Conservation (phyloP, 371 early-diverging fungal genomes). For the Lichtheimia corymbifera region DNA sequence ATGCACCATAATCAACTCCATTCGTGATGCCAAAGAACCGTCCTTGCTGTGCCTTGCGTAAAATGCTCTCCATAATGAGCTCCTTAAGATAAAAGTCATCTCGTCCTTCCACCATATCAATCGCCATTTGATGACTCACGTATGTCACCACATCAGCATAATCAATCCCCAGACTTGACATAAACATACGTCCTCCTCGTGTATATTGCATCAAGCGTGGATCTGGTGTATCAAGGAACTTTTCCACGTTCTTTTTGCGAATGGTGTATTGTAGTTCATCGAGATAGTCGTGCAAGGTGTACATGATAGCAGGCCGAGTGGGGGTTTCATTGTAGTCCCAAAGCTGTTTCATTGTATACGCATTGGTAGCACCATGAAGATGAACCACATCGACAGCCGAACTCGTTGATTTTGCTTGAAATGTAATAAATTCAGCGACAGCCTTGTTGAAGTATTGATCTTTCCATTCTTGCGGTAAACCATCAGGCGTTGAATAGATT, state of each 20-base stretch:
- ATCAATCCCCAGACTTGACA: slow-evolving; percentile 60
- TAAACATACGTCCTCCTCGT: slow-evolving; percentile 59
- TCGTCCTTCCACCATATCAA: slow-evolving; percentile 60
- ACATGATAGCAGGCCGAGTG: slow-evolving; percentile 58
- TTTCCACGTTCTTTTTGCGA: slow-evolving; percentile 48
- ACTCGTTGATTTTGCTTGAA: slow-evolving; percentile 53
- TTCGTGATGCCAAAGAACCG: slow-evolving; percentile 62
- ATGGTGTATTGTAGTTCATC: slow-evolving; percentile 63
- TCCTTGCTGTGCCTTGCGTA: slow-evolving; percentile 48
- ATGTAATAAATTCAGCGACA: slow-evolving; percentile 56
- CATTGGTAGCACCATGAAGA: slow-evolving; percentile 62
- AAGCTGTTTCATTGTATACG: slow-evolving; percentile 54
- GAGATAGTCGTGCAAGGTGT: slow-evolving; percentile 63
- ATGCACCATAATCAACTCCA: slow-evolving; percentile 53
- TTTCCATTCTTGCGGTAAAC: slow-evolving; percentile 63
- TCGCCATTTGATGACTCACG: slow-evolving; percentile 55
- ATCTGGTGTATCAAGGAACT: slow-evolving; percentile 42
- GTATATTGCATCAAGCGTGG: slow-evolving; percentile 29
- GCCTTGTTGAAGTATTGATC: slow-evolving; percentile 68
- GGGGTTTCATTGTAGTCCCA: slow-evolving; percentile 42
- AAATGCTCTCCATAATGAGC: slow-evolving; percentile 55
- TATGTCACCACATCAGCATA: slow-evolving; percentile 57
- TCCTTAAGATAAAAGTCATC: slow-evolving; percentile 63
- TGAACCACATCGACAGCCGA: slow-evolving; percentile 62
- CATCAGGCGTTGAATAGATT: slow-evolving; percentile 52